Evolutionary conservation across 306 rosid genomes (phyloP), one percentile per base, ranked within the genome.

Genomic region (Neltuma alba): DNA sequence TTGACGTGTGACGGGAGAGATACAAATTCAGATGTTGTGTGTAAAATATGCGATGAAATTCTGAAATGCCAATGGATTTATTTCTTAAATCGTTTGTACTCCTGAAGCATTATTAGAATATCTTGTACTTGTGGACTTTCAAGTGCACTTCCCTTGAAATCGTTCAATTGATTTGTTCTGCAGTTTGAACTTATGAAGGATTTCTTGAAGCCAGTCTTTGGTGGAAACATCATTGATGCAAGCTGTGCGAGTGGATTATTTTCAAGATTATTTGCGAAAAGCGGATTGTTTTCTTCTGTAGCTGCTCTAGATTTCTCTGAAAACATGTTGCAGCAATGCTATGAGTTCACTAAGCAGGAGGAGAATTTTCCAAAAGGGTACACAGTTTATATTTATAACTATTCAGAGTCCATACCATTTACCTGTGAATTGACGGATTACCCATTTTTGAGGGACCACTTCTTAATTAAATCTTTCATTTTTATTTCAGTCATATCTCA

Each of bases 251-350:
- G 97, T 75, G 99, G 99, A 68, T 47, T 95, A 27, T 92, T 95
- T 86, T 91, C 99, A 64, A 89, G 98, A 89, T 85, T 89, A 68
- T 92, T 95, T 77, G 90, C 97, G 66, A 89, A 92, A 90, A 95
- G 98, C 79, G 89, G 94, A 65, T 77, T 91, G 78, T 95, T 92
- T 90, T 91, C 97, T 67, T 86, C 60, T 50, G 91, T 89, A 82
- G 92, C 91, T 78, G 99, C 97, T 74, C 87, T 95, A 62, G 99
- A 92, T 82, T 95, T 92, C 87, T 95, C 99, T 13, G 98, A 95
- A 81, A 95, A 84, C 91, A 95, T 95, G 99, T 80, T 95, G 89
- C 82, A 65, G 76, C 86, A 95, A 83, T 92, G 97, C 83, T 89
- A 89, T 73, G 98, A 84, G 45, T 95, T 92, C 85, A 78, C 93